Evolutionary conservation across 1,284 basidiomycete species (phyloP), one percentile per base, ranked within the genome.

Genomic region (Puccinia novopanici): DNA sequence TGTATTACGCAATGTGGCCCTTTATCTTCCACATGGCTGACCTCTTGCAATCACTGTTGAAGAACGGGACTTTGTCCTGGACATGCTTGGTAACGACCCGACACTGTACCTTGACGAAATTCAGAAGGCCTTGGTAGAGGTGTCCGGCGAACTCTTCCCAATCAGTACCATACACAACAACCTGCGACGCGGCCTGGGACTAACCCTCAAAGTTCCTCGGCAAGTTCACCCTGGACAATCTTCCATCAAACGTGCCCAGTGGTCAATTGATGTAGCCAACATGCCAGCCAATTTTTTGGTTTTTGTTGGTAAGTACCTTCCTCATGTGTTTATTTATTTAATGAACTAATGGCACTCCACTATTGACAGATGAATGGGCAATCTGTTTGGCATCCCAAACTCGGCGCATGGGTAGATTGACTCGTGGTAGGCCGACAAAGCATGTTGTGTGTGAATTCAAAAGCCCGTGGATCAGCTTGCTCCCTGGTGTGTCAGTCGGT

Each of bases 91-190:
- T 4, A n/a, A 15, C 2, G 37, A 72, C 42, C 48, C 68, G 2
- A 34, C 45, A 15, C 15, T 72, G 24, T 72, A 72, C 13, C 40
- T 72, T n/a, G 68, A 72, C 22, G n/a, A 72, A 24, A 48, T 52
- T 13, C 48, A 55, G 9, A 34, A n/a, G 6, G 40, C n/a, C 19
- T 19, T 72, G 8, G 15, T 52, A 17, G 50, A n/a, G 6, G 30
- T 3, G 0, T 17, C 68, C 40, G 48, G 48, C 2, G 48, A 48
- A 9, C 17, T 17, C 10, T 50, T 52, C 12, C 12, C 24, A 3
- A 34, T 42, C 1, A 19, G 9, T 12, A 72, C 68, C 8, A 37
- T 70, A 9, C 24, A 45, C 13, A 24, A 40, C 54, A 17, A 42
- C 42, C 45, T 71, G 13, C 27, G 8, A 13, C 34, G 27, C 10